These are phyloP conservation scores for Protea cynaroides DNA, from an alignment of 164 flowering plant genomes.

Conservation along the genomic window DNA sequence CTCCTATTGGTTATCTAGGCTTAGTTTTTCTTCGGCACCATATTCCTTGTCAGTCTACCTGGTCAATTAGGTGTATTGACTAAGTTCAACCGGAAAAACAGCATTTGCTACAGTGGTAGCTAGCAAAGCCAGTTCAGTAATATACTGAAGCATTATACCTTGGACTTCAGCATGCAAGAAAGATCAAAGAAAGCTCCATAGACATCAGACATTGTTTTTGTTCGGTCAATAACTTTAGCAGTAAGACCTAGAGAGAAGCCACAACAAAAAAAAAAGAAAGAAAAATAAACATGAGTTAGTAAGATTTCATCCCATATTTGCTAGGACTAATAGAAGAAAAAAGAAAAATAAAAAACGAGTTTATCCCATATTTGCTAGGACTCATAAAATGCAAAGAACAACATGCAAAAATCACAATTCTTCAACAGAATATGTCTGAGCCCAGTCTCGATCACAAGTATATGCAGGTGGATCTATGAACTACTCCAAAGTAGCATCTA, in stretches of 20 bases:
- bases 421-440: neutral
- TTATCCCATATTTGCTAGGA: neutral
- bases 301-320: neutral
- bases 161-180: constrained; percentile 64
- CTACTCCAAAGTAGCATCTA: no score
- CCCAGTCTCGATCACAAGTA: neutral
- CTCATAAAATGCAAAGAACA: neutral
- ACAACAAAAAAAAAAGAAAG: neutral
- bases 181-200: constrained; percentile 88
- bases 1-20: no score
- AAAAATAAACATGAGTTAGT: constrained; percentile 2
- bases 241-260: constrained; percentile 56
- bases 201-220: constrained; percentile 76
- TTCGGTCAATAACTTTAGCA: constrained; percentile 76
- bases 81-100: no score
- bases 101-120: neutral
- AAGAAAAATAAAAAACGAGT: neutral
- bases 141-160: constrained; percentile 42
- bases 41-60: no score
- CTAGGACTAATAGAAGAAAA: no score
- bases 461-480: no score
- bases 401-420: neutral
- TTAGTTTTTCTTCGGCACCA: no score
- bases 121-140: neutral
- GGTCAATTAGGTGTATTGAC: no score